Evolutionary conservation across 805 yeast species (phyloP).

Genomic region (Starmerella roubikii): DNA sequence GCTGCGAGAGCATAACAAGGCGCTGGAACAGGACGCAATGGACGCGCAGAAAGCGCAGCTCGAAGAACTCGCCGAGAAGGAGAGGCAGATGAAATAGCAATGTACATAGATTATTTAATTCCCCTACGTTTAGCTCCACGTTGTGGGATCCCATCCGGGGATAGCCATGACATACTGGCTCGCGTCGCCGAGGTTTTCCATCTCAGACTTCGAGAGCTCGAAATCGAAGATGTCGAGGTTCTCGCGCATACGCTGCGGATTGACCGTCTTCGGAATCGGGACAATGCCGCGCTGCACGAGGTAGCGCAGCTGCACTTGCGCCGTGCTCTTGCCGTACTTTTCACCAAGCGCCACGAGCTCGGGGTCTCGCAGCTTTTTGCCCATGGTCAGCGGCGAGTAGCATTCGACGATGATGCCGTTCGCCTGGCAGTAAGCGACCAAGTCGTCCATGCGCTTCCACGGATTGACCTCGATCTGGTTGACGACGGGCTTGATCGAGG

Average conservation of each 20-base stretch:
- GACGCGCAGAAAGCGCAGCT: conserved; percentile 6
- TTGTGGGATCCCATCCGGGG: conserved; percentile 29
- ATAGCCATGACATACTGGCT: conserved; percentile 23
- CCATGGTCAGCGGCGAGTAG: conserved; percentile 65
- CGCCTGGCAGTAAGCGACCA: conserved; percentile 45
- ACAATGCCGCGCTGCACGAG: conserved; percentile 37
- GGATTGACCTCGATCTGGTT: conserved; percentile 79
- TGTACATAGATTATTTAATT: not conserved
- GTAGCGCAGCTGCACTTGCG: conserved; percentile 39
- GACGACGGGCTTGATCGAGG: conserved; percentile 39
- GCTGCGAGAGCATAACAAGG: conserved; percentile 16
- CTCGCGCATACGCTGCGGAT: conserved; percentile 41
- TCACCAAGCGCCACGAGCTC: conserved; percentile 26
- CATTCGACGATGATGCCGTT: conserved; percentile 55
- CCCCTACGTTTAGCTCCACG: conserved; percentile 11
- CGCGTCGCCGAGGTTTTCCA: conserved; percentile 23
- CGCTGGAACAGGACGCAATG: conserved; percentile 4
- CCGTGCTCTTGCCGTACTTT: conserved; percentile 32
- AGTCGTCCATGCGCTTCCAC: conserved; percentile 56
- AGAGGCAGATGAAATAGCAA: not conserved
- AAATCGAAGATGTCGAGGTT: conserved; percentile 43
- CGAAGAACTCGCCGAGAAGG: conserved; percentile 7
- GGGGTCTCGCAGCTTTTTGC: conserved; percentile 36
- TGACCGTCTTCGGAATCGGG: conserved; percentile 64
- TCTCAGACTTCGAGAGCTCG: conserved; percentile 22